Percentiles rank a stretch among this genome's conserved stretches.
phyloP scores from a whole-genome alignment of 129 eudicot genomes.

The Erigeron canadensis region DNA sequence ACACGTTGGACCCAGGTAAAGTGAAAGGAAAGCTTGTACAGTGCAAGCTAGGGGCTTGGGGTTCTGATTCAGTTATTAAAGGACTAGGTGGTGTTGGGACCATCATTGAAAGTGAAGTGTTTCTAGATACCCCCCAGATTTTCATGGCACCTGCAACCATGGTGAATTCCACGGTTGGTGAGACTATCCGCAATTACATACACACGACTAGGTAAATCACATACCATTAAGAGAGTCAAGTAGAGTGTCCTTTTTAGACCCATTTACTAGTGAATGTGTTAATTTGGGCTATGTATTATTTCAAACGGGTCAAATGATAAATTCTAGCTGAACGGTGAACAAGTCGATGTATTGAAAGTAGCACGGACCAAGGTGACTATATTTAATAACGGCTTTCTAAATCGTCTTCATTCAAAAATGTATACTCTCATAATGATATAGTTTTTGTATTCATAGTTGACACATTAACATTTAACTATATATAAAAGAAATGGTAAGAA shows the following conservation, averaged over 20 bases:
- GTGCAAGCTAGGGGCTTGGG: constrained; percentile 64
- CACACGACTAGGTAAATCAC: constrained; percentile 54
- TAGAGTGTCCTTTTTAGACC: constrained; percentile 11
- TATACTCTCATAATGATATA: too few species aligned
- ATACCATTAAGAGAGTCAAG: neutral
- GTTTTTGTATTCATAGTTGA: too few species aligned
- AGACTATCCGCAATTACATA: constrained; percentile 47
- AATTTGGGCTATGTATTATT: neutral
- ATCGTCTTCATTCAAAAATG: too few species aligned
- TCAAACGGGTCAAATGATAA: neutral
- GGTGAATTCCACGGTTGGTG: constrained; percentile 61
- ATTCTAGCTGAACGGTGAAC: neutral
- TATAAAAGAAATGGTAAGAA: too few species aligned
- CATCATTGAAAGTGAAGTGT: constrained; percentile 52
- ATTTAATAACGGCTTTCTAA: too few species aligned
- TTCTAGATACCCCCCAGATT: constrained; percentile 67
- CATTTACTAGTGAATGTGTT: neutral
- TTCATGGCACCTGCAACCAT: constrained; percentile 87
- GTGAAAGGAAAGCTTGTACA: constrained; percentile 83
- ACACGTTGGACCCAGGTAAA: constrained; percentile 71
- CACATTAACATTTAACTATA: too few species aligned
- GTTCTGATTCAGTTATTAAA: constrained; percentile 76
- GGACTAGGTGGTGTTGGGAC: constrained; percentile 76
- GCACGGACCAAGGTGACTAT: too few species aligned
- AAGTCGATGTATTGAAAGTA: too few species aligned